A percentile compares a stretch with the other conserved stretches of the same genome.
Conservation (phyloP, 495 filamentous ascomycete genomes). For the Neurospora sp. region DNA sequence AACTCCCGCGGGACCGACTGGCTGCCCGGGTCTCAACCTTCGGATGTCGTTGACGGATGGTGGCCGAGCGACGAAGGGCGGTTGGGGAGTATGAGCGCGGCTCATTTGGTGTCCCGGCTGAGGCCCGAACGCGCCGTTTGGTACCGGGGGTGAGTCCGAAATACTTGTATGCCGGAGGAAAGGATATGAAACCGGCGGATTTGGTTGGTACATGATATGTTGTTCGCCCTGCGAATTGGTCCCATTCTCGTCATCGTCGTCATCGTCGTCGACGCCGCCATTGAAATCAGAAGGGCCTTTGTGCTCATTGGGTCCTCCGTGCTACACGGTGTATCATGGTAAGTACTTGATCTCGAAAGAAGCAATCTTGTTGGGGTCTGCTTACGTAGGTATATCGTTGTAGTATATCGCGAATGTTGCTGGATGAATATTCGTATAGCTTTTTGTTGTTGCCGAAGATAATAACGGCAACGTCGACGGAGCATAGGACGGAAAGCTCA, state of each 20-base stretch:
- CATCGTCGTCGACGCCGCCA: constrained; percentile 71
- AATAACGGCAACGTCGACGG: constrained; percentile 95
- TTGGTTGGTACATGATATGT: neutral
- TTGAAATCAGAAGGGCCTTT: constrained; percentile 92
- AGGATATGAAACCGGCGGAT: constrained; percentile 12
- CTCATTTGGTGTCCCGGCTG: constrained; percentile 31
- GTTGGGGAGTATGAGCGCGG: constrained; percentile 71
- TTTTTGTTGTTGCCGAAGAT: constrained; percentile 99
- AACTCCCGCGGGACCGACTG: constrained; percentile 27
- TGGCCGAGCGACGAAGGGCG: constrained; percentile 65
- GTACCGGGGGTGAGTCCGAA: constrained; percentile 82
- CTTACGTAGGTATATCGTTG: constrained; percentile 81
- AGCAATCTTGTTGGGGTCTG: constrained; percentile 13
- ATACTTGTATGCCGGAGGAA: constrained; percentile 76
- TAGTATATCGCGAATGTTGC: constrained; percentile 84
- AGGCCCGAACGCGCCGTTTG: constrained; percentile 60
- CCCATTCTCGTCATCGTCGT: constrained; percentile 83
- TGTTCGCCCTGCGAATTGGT: constrained; percentile 48
- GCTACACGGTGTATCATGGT: constrained; percentile 42
- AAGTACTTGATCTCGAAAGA: constrained; percentile 12
- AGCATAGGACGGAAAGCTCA: constrained; percentile 94
- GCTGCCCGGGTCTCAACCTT: constrained; percentile 57
- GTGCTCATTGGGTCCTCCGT: constrained; percentile 85
- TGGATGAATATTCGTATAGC: constrained; percentile 91
- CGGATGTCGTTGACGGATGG: constrained; percentile 71